phyloP scores from a whole-genome alignment of 2,329 filamentous ascomycete species.

The Arthrobotrys sinensis region DNA sequence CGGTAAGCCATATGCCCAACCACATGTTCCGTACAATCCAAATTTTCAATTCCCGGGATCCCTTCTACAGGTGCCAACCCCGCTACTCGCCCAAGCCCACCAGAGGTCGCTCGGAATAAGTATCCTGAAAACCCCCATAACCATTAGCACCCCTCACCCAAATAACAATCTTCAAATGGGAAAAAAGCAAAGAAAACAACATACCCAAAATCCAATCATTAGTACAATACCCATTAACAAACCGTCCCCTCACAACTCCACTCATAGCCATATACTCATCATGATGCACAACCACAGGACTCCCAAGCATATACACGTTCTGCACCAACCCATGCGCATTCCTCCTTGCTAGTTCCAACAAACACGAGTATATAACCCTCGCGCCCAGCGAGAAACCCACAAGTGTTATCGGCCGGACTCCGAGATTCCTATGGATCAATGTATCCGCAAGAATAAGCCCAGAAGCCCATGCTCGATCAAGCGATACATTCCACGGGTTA shows the following conservation, averaged over 20 bases:
- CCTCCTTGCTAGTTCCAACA: constrained; percentile 81
- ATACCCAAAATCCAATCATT: constrained; percentile 91
- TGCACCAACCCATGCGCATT: constrained; percentile 88
- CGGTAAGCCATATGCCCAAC: constrained; percentile 80
- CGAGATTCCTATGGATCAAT: constrained; percentile 84
- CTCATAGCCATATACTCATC: constrained; percentile 83
- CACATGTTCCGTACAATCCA: constrained; percentile 77
- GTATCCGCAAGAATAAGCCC: constrained; percentile 85
- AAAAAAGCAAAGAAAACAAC: constrained; percentile 70
- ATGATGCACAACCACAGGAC: constrained; percentile 79
- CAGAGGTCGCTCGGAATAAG: constrained; percentile 92
- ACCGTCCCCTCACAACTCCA: constrained; percentile 81
- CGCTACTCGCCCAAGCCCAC: constrained; percentile 84
- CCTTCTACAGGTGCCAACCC: constrained; percentile 83
- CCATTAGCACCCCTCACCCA: constrained; percentile 27
- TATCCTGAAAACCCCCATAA: constrained; percentile 72
- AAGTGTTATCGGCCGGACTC: constrained; percentile 83
- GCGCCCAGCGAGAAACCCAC: constrained; percentile 88
- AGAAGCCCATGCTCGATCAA: constrained; percentile 83
- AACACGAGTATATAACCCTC: constrained; percentile 84
- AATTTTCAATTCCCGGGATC: constrained; percentile 78
- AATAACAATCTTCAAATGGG: background rate
- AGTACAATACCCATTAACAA: constrained; percentile 89
- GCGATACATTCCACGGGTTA: constrained; percentile 85
- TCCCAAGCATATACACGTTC: constrained; percentile 84